These are phyloP conservation scores for Xylariales sp. DNA, from an alignment of 2,329 filamentous ascomycete genomes.

Conservation along the genomic window DNA sequence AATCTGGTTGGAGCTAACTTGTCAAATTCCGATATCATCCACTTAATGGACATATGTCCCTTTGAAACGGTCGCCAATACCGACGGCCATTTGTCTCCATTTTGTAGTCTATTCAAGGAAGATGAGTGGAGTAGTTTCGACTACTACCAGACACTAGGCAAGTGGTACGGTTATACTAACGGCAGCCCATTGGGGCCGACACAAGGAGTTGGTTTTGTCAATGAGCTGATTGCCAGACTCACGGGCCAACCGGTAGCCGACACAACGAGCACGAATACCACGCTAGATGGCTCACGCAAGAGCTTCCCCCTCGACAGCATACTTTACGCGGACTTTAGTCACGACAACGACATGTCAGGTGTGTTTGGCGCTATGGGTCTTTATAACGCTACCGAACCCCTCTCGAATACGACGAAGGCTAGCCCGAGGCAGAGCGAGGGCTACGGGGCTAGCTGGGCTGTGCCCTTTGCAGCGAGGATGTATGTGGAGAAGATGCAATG, in stretches of 20 bases:
- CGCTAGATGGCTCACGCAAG: conserved; percentile 72
- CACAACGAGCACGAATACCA: conserved; percentile 79
- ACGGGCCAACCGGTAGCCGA: conserved; percentile 77
- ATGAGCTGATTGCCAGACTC: conserved; percentile 86
- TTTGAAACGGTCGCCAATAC: conserved; percentile 80
- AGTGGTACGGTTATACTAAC: conserved; percentile 84
- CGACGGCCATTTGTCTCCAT: conserved; percentile 69
- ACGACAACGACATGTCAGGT: conserved; percentile 87
- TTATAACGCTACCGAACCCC: conserved; percentile 72
- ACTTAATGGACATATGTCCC: conserved; percentile 89
- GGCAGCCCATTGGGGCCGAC: conserved; percentile 84
- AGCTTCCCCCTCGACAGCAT: conserved; percentile 78
- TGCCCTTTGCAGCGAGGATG: conserved; percentile 83
- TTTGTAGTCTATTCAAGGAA: conserved; percentile 80
- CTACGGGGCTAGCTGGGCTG: conserved; percentile 80
- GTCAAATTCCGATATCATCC: conserved; percentile 70
- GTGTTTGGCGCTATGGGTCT: conserved; percentile 82
- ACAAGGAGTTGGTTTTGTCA: conserved; percentile 87
- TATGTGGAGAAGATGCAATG: conserved; percentile 92
- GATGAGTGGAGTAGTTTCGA: conserved; percentile 83
- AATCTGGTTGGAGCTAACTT: conserved; percentile 77
- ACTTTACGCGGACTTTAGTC: conserved; percentile 90
- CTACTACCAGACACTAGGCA: conserved; percentile 82
- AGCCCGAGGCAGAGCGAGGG: conserved; percentile 68
- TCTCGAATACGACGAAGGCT: conserved; percentile 63